A percentile compares a stretch with the other conserved stretches of the same genome.
These are phyloP conservation scores for Dioscorea alata DNA, from an alignment of 106 monocot genomes.

Conservation along the genomic window DNA sequence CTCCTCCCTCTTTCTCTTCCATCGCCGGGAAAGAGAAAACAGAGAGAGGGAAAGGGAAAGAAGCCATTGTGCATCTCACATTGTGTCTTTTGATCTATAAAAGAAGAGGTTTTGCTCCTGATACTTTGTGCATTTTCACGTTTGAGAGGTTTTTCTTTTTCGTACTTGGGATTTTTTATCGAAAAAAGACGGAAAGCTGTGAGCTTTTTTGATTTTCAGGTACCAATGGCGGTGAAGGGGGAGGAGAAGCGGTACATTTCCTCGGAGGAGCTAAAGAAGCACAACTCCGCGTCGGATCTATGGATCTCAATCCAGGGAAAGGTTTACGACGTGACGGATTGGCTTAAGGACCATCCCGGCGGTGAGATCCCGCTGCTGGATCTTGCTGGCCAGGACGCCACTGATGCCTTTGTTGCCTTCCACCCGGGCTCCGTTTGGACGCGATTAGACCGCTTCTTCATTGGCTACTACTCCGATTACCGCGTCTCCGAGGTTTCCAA, in stretches of 20 bases:
- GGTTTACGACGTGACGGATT: conserved; percentile 62
- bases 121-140: background rate
- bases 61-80: background rate
- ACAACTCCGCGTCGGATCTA: conserved; percentile 35
- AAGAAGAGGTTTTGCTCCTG: background rate
- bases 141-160: background rate
- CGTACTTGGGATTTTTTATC: background rate
- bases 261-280: conserved; percentile 32
- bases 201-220: background rate
- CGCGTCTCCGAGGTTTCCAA: conserved; percentile 47
- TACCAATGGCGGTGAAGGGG: background rate
- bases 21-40: background rate
- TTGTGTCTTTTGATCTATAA: no score
- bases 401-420: conserved; percentile 67
- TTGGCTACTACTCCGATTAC: conserved; percentile 56
- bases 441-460: conserved; percentile 41
- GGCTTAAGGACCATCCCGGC: conserved; percentile 47
- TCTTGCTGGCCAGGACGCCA: conserved; percentile 73
- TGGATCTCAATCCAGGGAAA: conserved; percentile 73
- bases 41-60: conserved; percentile 1
- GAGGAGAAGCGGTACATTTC: conserved; percentile 25
- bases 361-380: conserved; percentile 57
- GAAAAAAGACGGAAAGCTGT: background rate
- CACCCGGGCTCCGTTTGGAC: conserved; percentile 53
- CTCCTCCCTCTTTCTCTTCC: background rate